Percentiles rank a stretch among this genome's conserved stretches.
Conservation (phyloP, 257 asterid genomes). For the Lycium barbarum region DNA sequence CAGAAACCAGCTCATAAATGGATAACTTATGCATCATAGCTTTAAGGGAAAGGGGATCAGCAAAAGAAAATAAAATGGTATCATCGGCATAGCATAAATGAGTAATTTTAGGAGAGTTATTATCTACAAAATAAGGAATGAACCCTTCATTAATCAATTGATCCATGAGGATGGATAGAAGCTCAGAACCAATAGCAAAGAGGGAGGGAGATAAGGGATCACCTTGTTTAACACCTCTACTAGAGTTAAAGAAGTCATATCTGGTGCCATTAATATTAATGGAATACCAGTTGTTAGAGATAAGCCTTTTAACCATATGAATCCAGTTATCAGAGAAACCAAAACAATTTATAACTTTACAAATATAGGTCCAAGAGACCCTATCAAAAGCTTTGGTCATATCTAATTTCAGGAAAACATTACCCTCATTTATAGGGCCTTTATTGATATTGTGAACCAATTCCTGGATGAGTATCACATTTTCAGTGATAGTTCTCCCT, state of each 20-base stretch:
- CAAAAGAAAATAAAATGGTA: not conserved
- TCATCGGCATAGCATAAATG: not conserved
- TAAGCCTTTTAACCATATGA: no score
- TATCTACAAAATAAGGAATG: not conserved
- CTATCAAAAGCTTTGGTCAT: no score
- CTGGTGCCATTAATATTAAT: no score
- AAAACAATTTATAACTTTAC: not conserved
- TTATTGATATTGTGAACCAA: no score
- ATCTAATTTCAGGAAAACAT: no score
- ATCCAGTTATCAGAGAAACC: not conserved
- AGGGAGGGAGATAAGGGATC: not conserved
- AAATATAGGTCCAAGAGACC: no score
- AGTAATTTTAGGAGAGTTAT: no score
- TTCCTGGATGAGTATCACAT: no score
- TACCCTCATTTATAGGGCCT: no score
- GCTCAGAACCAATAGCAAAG: not conserved
- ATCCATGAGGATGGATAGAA: not conserved
- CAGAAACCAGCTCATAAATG: not conserved
- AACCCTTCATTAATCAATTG: no score
- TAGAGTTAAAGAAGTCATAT: no score
- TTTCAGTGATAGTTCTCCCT: not conserved
- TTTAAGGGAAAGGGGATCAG: not conserved
- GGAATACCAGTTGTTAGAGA: not conserved
- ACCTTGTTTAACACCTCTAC: not conserved
- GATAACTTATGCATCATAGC: not conserved